Base-by-base conservation (phyloP, 148 eudicot genomes). In the Fagopyrum tataricum region DNA sequence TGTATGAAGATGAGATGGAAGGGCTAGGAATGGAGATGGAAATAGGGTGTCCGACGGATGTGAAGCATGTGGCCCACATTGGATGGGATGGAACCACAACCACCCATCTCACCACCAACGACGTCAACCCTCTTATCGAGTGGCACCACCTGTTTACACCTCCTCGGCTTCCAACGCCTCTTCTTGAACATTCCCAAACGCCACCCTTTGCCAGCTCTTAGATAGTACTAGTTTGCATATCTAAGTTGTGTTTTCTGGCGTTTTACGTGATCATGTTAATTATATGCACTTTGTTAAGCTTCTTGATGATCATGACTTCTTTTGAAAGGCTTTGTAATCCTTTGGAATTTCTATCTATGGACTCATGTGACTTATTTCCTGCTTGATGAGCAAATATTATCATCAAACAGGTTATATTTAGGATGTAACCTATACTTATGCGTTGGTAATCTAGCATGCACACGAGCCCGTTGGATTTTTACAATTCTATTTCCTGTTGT, bases 61-160 rank as follows among this genome's bases (percentile, higher is more conserved):
- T 91, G 77, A 91, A 91, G 84, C 97, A 88, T 70, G 88, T 91
- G 12, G 83, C 93, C 11, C 97, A 88, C 78, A 91, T 88, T 70
- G 93, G 97, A 49, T 70, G 82, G 73, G 96, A 91, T 82, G 88
- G 85, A 26, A 51, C 87, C 58, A 76, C 90, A 26, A 87, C 37
- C 13, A 58, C 64, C 24, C 61, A 55, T 55, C 61, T 73, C 40
- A 73, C 87, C 24, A 20, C 61, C 15, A 14, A 18, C 23, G 61
- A 55, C 23, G 61, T 6, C 44, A 81, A 80, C 77, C 85, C 49
- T 46, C 49, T 80, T 1, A 72, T 79, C 67, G 82, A 70, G 2
- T 88, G 87, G 89, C 79, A 88, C 20, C 75, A 84, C 59, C 78
- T 82, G 55, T 71, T 71, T 5, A 66, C 70, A 8, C 37, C 64